Percentiles rank a stretch among this genome's conserved stretches.
Conservation (phyloP, 2,329 filamentous ascomycete genomes). For the Colletotrichum musae region DNA sequence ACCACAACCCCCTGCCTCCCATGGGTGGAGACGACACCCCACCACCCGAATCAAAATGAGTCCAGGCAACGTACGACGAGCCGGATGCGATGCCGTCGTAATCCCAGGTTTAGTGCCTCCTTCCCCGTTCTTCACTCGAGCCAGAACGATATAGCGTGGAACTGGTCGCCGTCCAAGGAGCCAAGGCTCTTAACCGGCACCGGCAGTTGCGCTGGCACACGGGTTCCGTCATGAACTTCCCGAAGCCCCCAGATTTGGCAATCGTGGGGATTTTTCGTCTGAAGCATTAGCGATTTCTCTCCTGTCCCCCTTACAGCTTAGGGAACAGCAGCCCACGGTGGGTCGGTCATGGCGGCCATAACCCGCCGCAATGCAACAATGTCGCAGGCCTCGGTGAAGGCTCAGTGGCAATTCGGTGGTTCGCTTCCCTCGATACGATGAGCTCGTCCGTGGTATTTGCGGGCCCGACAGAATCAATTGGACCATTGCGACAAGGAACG, state of each 20-base stretch:
- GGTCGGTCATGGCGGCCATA: neutral
- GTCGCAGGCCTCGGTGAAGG: neutral
- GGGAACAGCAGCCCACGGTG: slow-evolving; percentile 4
- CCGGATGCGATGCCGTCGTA: neutral
- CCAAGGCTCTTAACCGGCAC: neutral
- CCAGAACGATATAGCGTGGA: slow-evolving; percentile 1
- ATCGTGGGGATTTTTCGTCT: slow-evolving; percentile 18
- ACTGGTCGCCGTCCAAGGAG: neutral
- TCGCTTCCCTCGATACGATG: neutral
- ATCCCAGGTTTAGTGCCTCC: neutral
- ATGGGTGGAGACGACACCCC: neutral
- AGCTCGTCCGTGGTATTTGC: neutral
- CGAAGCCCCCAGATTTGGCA: neutral
- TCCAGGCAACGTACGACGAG: slow-evolving; percentile 24
- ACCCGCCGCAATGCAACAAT: slow-evolving; percentile 2
- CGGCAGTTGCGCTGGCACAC: slow-evolving; percentile 8
- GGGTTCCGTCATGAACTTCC: slow-evolving; percentile 5
- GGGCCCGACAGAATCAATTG: slow-evolving; percentile 11
- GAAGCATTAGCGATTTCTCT: neutral
- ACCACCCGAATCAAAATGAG: slow-evolving; percentile 29
- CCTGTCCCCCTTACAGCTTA: slow-evolving; percentile 9
- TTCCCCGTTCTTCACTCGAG: slow-evolving; percentile 3
- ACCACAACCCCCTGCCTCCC: neutral
- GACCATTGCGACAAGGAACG: slow-evolving; percentile 24
- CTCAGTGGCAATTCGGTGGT: neutral